A percentile compares a stretch with the other conserved stretches of the same genome.
These are phyloP conservation scores for Colletotrichum cereale DNA, from an alignment of 2,329 filamentous ascomycete species.

Conservation along the genomic window DNA sequence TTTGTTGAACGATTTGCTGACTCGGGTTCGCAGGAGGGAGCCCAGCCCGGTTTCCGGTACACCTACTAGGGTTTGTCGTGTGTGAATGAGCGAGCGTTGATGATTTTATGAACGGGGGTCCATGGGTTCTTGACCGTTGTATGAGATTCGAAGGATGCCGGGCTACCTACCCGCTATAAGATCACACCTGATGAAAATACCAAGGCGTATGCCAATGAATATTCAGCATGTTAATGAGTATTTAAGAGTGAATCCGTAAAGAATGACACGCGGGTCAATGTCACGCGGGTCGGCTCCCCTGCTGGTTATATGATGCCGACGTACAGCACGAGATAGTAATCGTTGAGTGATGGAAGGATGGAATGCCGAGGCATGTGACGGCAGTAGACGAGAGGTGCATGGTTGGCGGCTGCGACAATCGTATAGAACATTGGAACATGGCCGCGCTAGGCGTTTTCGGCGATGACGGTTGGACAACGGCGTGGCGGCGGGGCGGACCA, in stretches of 20 bases:
- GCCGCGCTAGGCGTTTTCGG: conserved; percentile 10
- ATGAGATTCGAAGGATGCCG: background rate
- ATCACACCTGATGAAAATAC: conserved; percentile 3
- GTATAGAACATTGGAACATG: conserved; percentile 6
- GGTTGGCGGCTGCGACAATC: conserved; percentile 24
- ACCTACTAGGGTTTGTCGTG: conserved; percentile 45
- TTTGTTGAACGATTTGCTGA: conserved; percentile 2
- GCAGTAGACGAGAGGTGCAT: conserved; percentile 25
- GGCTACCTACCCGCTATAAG: background rate
- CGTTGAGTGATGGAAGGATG: background rate
- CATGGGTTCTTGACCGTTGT: background rate
- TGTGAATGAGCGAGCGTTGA: background rate
- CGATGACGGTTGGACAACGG: conserved; percentile 23
- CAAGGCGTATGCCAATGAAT: conserved; percentile 8
- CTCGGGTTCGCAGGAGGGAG: conserved; percentile 35
- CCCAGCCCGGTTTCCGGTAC: conserved; percentile 50
- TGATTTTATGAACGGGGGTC: conserved; percentile 12
- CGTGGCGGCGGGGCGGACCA: background rate
- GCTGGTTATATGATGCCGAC: conserved; percentile 7
- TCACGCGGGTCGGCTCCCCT: no score
- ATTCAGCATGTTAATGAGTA: no score
- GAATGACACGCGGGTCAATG: background rate
- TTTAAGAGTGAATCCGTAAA: background rate
- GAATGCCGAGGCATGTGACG: conserved; percentile 26
- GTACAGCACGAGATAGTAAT: background rate